phyloP scores from a whole-genome alignment of 2,329 filamentous ascomycete species.

The Periconia sp. region DNA sequence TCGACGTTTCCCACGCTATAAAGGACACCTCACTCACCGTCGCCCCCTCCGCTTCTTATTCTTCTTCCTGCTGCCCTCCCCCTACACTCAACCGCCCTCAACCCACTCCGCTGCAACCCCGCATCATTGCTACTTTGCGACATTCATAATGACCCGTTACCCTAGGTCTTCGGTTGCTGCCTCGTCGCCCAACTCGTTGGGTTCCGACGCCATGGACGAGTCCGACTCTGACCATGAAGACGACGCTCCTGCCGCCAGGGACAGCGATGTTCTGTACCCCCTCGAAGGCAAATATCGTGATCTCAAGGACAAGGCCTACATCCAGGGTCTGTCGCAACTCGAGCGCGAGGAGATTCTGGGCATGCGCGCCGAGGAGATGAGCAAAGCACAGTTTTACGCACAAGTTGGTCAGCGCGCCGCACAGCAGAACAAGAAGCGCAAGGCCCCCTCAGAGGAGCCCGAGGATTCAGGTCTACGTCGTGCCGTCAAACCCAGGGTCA shows the following conservation, averaged over 20 bases:
- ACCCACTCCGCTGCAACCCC: neutral
- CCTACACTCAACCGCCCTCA: neutral
- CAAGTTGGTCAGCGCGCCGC: conserved; percentile 77
- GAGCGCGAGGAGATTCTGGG: conserved; percentile 89
- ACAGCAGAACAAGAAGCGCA: conserved; percentile 66
- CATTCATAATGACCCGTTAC: conserved; percentile 26
- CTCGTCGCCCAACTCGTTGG: conserved; percentile 70
- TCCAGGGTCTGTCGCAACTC: conserved; percentile 85
- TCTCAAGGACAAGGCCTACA: conserved; percentile 58
- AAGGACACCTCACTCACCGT: neutral
- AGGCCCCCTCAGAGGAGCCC: conserved; percentile 74
- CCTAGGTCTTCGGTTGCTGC: conserved; percentile 66
- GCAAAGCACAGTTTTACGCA: conserved; percentile 78
- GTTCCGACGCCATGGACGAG: conserved; percentile 88
- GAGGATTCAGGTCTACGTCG: conserved; percentile 75
- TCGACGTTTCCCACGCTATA: neutral
- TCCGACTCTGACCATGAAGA: conserved; percentile 57
- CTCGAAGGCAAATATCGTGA: conserved; percentile 80
- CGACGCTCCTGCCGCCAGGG: conserved; percentile 48
- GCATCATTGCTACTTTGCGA: neutral
- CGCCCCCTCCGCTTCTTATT: conserved; percentile 9
- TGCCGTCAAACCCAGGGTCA: conserved; percentile 57
- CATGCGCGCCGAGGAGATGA: conserved; percentile 80
- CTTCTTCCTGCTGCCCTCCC: neutral
- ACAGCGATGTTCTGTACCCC: conserved; percentile 71